These are phyloP conservation scores for Vigna hirtella DNA, from an alignment of 306 rosid species.

Conservation along the genomic window DNA sequence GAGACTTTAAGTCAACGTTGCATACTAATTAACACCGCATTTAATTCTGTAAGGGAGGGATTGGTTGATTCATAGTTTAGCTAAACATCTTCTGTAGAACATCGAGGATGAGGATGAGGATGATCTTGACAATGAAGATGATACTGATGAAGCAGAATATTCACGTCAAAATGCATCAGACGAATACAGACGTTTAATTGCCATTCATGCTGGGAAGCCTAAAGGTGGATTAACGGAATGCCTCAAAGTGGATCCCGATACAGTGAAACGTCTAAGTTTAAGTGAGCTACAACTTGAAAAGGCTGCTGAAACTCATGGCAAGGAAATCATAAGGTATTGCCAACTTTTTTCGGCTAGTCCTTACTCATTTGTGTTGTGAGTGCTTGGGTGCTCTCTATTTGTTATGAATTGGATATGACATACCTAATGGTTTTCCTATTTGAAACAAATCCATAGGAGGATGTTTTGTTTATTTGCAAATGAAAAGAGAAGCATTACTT, in stretches of 20 bases:
- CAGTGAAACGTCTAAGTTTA: constrained; percentile 92
- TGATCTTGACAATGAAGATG: constrained; percentile 57
- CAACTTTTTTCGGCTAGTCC: constrained; percentile 19
- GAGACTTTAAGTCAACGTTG: constrained; percentile 34
- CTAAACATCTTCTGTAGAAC: constrained; percentile 50
- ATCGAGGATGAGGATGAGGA: constrained; percentile 59
- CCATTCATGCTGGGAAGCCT: constrained; percentile 99
- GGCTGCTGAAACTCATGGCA: constrained; percentile 68
- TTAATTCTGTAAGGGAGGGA: constrained; percentile 29
- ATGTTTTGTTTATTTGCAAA: constrained; percentile 32
- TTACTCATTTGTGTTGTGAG: background rate
- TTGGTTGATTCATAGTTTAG: constrained; percentile 39
- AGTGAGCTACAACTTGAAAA: constrained; percentile 92
- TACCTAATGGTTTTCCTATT: constrained; percentile 29
- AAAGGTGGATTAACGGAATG: constrained; percentile 88
- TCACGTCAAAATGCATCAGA: constrained; percentile 55
- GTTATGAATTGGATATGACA: constrained; percentile 39
- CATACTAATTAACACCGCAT: constrained; percentile 15
- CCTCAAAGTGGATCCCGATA: constrained; percentile 85
- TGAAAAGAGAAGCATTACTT: constrained; percentile 30
- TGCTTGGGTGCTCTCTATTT: background rate
- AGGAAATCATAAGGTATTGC: constrained; percentile 82
- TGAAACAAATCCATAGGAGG: constrained; percentile 1
- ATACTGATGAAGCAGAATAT: constrained; percentile 55
- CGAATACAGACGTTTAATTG: constrained; percentile 79